These are phyloP conservation scores for Deuterostichococcus epilithicus DNA, from an alignment of 139 green algal species.

Conservation along the genomic window DNA sequence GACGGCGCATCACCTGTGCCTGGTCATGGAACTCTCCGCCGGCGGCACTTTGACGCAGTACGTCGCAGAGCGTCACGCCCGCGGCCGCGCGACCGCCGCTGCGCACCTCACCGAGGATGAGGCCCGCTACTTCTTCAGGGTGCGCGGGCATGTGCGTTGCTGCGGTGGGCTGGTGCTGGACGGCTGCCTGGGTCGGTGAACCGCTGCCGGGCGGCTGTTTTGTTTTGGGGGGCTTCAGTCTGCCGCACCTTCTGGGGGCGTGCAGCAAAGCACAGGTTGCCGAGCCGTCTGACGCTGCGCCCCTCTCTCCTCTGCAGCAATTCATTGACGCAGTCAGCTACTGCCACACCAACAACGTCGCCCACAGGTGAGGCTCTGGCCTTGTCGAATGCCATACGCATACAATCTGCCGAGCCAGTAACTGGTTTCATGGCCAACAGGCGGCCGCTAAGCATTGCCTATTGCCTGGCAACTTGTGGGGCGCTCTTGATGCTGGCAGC, in stretches of 20 bases:
- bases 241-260: too few species aligned
- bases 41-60: constrained; percentile 42
- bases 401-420: too few species aligned
- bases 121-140: constrained; percentile 82
- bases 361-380: constrained; percentile 43
- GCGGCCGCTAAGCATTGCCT: too few species aligned
- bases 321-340: constrained; percentile 86
- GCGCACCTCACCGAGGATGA: constrained; percentile 76
- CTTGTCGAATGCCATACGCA: too few species aligned
- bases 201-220: too few species aligned
- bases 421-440: too few species aligned
- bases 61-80: constrained; percentile 59
- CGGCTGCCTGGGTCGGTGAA: background rate
- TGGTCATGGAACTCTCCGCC: constrained; percentile 75
- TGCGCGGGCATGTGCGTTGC: background rate
- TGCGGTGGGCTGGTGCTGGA: background rate
- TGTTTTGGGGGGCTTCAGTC: too few species aligned
- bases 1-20: constrained; percentile 45
- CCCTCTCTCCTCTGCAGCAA: constrained; percentile 41
- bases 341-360: constrained; percentile 81
- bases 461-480: too few species aligned
- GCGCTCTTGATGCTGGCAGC: too few species aligned
- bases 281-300: too few species aligned
- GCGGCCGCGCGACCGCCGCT: constrained; percentile 48
- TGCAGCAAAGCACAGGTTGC: too few species aligned